A percentile compares a stretch with the other conserved stretches of the same genome.
These are phyloP conservation scores for Phylloporus arenicola DNA, from an alignment of 768 basidiomycete genomes.

Conservation along the genomic window DNA sequence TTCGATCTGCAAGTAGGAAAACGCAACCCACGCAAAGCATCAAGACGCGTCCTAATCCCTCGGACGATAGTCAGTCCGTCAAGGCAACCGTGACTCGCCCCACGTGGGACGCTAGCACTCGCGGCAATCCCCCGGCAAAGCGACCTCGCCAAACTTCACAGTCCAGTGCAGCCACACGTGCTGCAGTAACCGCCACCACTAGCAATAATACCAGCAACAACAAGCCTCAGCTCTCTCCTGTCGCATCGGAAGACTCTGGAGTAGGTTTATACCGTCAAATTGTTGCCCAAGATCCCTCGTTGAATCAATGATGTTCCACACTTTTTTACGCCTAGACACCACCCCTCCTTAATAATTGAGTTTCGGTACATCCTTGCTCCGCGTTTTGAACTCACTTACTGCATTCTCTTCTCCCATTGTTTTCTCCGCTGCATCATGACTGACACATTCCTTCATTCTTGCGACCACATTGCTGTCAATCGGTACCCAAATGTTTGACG, in stretches of 20 bases:
- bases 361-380: slow-evolving; percentile 16
- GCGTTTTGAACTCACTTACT: slow-evolving; percentile 21
- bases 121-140: slow-evolving; percentile 39
- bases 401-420: slow-evolving; percentile 26
- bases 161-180: slow-evolving; percentile 53
- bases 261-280: slow-evolving; percentile 81
- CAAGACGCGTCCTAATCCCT: slow-evolving; percentile 42
- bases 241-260: slow-evolving; percentile 68
- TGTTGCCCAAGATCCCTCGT: slow-evolving; percentile 67
- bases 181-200: slow-evolving; percentile 29
- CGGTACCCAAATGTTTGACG: slow-evolving; percentile 27
- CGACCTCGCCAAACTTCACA: slow-evolving; percentile 70
- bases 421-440: slow-evolving; percentile 25
- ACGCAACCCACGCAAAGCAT: slow-evolving; percentile 42
- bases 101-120: slow-evolving; percentile 66
- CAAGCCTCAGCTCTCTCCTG: slow-evolving; percentile 54
- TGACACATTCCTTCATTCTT: slow-evolving; percentile 28
- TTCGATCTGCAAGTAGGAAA: slow-evolving; percentile 62
- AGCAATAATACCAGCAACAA: slow-evolving; percentile 24
- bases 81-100: slow-evolving; percentile 73
- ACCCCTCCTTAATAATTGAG: slow-evolving; percentile 18
- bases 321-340: slow-evolving; percentile 15
- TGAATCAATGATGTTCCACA: slow-evolving; percentile 37
- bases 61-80: slow-evolving; percentile 61
- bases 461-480: slow-evolving; percentile 18